phyloP scores from a whole-genome alignment of 2,329 filamentous ascomycete species.

The Diaporthe caulivora region DNA sequence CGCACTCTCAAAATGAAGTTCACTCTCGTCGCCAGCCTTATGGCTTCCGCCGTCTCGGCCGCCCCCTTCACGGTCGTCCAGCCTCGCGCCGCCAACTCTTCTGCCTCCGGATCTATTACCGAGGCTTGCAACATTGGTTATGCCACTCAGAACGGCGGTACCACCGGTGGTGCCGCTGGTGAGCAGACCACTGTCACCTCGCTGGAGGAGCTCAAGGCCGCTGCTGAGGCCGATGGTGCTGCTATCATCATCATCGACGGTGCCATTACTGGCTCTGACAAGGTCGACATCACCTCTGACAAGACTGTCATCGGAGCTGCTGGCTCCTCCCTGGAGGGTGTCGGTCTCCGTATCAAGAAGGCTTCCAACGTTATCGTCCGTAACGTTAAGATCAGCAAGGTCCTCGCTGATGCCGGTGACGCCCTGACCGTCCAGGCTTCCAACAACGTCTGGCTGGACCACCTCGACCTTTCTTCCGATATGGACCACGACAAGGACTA shows the following conservation, averaged over 20 bases:
- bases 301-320: constrained; percentile 62
- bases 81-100: constrained; percentile 4
- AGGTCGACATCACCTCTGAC: constrained; percentile 61
- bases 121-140: constrained; percentile 54
- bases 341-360: constrained; percentile 66
- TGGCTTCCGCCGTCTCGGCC: constrained; percentile 29
- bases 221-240: constrained; percentile 59
- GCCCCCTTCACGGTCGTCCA: constrained; percentile 26
- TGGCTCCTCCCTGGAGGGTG: constrained; percentile 54
- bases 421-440: constrained; percentile 69
- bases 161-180: constrained; percentile 67
- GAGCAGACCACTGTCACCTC: constrained; percentile 66
- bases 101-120: constrained; percentile 25
- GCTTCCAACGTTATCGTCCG: constrained; percentile 71
- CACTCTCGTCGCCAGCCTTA: constrained; percentile 23
- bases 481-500: constrained; percentile 73
- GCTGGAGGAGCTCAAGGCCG: constrained; percentile 62
- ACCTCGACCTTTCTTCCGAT: constrained; percentile 74
- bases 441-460: constrained; percentile 76
- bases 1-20: constrained; percentile 36
- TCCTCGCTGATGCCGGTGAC: constrained; percentile 68
- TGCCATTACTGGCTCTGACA: constrained; percentile 55
- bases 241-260: constrained; percentile 61
- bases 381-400: constrained; percentile 71
- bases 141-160: constrained; percentile 62